Conservation (phyloP, 495 filamentous ascomycete species). For the Penicillium coprophilum region DNA sequence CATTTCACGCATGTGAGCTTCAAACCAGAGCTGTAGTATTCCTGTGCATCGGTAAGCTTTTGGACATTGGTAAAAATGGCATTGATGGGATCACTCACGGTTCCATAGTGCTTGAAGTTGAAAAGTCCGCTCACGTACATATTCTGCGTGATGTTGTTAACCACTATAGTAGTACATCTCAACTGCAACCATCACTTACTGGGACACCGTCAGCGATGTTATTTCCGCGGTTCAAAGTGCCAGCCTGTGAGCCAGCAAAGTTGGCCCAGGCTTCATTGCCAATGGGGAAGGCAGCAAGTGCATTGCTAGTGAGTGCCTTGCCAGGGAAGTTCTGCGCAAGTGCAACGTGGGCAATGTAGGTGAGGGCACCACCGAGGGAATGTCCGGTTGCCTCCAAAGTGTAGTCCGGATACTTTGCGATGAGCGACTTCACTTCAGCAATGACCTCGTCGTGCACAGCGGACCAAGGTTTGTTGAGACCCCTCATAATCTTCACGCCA, state of each 20-base stretch:
- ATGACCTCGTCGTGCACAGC: constrained; percentile 34
- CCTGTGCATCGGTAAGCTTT: constrained; percentile 20
- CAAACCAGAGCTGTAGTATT: constrained; percentile 36
- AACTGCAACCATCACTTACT: constrained; percentile 13
- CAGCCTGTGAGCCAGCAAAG: constrained; percentile 28
- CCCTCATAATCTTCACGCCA: constrained; percentile 32
- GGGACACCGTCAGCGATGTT: constrained; percentile 35
- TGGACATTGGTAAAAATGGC: background rate
- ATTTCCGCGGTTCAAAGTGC: constrained; percentile 33
- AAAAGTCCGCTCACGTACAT: constrained; percentile 32
- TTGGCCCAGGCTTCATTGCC: constrained; percentile 34
- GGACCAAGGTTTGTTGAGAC: constrained; percentile 31
- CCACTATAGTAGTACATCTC: background rate
- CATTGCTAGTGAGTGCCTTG: constrained; percentile 32
- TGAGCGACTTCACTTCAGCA: constrained; percentile 28
- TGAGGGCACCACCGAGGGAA: constrained; percentile 36
- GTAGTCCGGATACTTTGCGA: constrained; percentile 31
- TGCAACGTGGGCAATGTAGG: constrained; percentile 37
- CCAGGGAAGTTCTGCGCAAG: constrained; percentile 35
- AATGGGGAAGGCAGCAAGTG: constrained; percentile 38
- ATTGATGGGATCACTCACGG: constrained; percentile 18
- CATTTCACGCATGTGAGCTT: constrained; percentile 21
- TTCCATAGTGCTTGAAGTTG: constrained; percentile 34
- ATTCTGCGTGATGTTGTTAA: constrained; percentile 25
- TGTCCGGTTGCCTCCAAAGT: constrained; percentile 36